Conservation (phyloP, 208 protist species). For the Trypanosomatidae sp. region DNA sequence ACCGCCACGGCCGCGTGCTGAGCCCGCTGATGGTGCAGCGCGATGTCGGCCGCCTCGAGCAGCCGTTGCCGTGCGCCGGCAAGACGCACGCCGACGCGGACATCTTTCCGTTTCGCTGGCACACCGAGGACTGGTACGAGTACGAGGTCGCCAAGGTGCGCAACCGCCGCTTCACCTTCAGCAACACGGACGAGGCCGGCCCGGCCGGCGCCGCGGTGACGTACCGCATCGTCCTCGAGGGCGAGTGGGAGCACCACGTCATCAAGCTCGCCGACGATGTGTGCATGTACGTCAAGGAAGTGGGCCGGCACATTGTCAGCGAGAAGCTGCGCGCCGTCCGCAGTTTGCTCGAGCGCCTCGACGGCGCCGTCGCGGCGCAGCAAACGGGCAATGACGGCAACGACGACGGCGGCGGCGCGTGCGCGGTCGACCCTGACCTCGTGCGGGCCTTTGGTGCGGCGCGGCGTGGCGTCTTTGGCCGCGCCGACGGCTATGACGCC, state of each 20-base stretch:
- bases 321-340: slow-evolving; percentile 64
- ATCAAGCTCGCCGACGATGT: slow-evolving; percentile 81
- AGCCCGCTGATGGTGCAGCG: slow-evolving; percentile 63
- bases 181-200: slow-evolving; percentile 43
- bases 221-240: slow-evolving; percentile 73
- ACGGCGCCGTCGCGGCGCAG: too few species aligned
- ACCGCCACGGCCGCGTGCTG: slow-evolving; percentile 26
- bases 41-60: slow-evolving; percentile 61
- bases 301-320: slow-evolving; percentile 53
- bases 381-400: too few species aligned
- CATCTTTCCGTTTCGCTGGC: slow-evolving; percentile 67
- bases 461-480: slow-evolving; percentile 47
- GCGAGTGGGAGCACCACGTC: slow-evolving; percentile 84
- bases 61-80: slow-evolving; percentile 46
- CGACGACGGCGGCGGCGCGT: slow-evolving; percentile 10
- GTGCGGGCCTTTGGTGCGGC: slow-evolving; percentile 35
- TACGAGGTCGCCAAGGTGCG: slow-evolving; percentile 83
- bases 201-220: slow-evolving; percentile 61
- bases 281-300: slow-evolving; percentile 73
- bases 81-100: slow-evolving; percentile 35
- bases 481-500: slow-evolving; percentile 33
- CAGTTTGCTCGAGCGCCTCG: slow-evolving; percentile 28
- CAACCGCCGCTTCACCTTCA: slow-evolving; percentile 73
- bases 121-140: slow-evolving; percentile 87
- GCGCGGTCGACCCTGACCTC: slow-evolving; percentile 52